Evolutionary conservation across 2,329 filamentous ascomycete genomes (phyloP), one percentile per base, ranked within the genome.

Genomic region (Nemania serpens): DNA sequence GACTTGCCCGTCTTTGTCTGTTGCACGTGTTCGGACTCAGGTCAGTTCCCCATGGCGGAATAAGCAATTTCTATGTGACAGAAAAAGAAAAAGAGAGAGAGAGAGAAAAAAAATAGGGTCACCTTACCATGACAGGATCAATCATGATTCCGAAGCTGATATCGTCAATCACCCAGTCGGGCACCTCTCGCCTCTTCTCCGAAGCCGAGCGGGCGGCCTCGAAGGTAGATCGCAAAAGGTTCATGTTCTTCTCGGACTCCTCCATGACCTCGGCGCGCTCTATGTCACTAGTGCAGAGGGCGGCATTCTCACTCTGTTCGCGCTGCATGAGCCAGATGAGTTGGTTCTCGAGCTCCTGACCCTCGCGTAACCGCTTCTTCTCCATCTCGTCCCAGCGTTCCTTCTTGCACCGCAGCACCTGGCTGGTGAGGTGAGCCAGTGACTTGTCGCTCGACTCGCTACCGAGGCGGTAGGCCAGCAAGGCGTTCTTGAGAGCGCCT

Each of bases 1-100:
- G 90, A 95, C 66, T 93, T 91, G 12, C 95, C 95, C 1, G 90
- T 93, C 70, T 90, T 93, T 1, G 91, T 94, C 88, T 80, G 75
- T 68, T 62, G 45, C 5, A 50, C 5, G 34, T 2, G 17, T 61
- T 33, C 63, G 54, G 15, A 17, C 13, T 29, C 15, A 3, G n/a
- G 36, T 41, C 12, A 39, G 3, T 25, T 34, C 22, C 25, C 25
- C 25, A 7, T 29, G 2, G 43, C 17, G 18, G 7, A 25, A 17
- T 25, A 29, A 3, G 4, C 10, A 10, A 7, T n/a, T 11, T 42
- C 17, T 4, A 18, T 29, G 7, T 29, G 7, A 29, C 25, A 29
- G 3, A 18, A 33, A 11, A 34, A 18, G 15, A 34, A 18, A 48
- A 17, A 18, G 13, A 5, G 17, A 13, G 25, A 34, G 17, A 43